These are phyloP conservation scores for Fennellomyces sp. DNA, from an alignment of 371 early-diverging fungal species.

Conservation along the genomic window DNA sequence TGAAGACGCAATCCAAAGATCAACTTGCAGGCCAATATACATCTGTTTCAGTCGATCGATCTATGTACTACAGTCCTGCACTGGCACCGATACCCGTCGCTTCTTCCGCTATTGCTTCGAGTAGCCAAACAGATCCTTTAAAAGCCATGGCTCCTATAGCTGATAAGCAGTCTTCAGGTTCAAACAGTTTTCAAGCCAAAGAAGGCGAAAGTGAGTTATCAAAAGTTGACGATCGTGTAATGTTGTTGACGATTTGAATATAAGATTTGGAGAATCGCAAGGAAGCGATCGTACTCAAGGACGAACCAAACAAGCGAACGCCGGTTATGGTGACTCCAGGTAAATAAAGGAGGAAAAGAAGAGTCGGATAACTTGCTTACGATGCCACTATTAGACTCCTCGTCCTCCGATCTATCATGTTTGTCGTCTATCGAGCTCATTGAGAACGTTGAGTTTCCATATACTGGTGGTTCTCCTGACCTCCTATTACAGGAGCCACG, in stretches of 20 bases:
- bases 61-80: not conserved
- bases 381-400: too few relatives aligned
- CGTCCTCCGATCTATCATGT: not conserved
- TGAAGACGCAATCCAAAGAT: not conserved
- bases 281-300: not conserved
- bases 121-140: too few relatives aligned
- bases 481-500: not conserved
- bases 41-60: not conserved
- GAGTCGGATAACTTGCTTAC: too few relatives aligned
- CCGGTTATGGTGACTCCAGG: constrained; percentile 1
- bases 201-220: too few relatives aligned
- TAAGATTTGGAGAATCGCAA: not conserved
- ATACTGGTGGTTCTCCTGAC: not conserved
- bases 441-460: not conserved
- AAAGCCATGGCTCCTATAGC: too few relatives aligned
- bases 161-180: too few relatives aligned
- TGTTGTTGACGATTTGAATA: not conserved
- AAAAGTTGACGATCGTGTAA: too few relatives aligned
- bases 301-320: constrained; percentile 3
- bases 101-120: too few relatives aligned
- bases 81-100: too few relatives aligned
- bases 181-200: not conserved
- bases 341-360: not conserved
- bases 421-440: not conserved
- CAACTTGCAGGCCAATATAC: too few relatives aligned